These are phyloP conservation scores for Myriosclerotinia scirpicola DNA, from an alignment of 2,329 filamentous ascomycete genomes.

Conservation along the genomic window DNA sequence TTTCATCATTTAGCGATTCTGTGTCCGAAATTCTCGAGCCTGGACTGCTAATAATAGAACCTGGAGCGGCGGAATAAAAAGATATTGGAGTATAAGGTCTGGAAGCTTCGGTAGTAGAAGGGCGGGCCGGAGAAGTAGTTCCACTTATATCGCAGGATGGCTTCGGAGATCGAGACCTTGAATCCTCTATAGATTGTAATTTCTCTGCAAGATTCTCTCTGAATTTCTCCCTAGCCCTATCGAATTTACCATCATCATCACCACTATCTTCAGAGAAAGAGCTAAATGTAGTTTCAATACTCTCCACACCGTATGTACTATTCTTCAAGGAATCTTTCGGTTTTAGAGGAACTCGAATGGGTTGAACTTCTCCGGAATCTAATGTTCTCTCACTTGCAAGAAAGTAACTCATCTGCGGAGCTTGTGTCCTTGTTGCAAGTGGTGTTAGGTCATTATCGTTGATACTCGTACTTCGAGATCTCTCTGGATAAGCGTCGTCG, in stretches of 20 bases:
- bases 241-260: slow-evolving; percentile 34
- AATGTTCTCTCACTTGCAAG: slow-evolving; percentile 52
- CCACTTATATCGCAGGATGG: slow-evolving; percentile 41
- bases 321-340: slow-evolving; percentile 43
- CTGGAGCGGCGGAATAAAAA: slow-evolving; percentile 45
- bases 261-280: slow-evolving; percentile 37
- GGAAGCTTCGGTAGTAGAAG: slow-evolving; percentile 43
- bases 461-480: slow-evolving; percentile 43
- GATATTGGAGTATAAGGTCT: slow-evolving; percentile 49
- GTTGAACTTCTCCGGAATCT: slow-evolving; percentile 44
- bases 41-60: slow-evolving; percentile 49
- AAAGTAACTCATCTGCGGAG: slow-evolving; percentile 53
- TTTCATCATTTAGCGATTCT: slow-evolving; percentile 50
- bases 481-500: slow-evolving; percentile 46
- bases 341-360: slow-evolving; percentile 37
- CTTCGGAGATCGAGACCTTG: slow-evolving; percentile 37
- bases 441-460: slow-evolving; percentile 44
- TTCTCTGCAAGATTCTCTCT: slow-evolving; percentile 34
- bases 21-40: slow-evolving; percentile 54
- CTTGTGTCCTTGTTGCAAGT: slow-evolving; percentile 40
- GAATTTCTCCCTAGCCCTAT: slow-evolving; percentile 36
- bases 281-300: slow-evolving; percentile 40
- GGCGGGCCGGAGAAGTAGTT: slow-evolving; percentile 38
- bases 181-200: slow-evolving; percentile 33
- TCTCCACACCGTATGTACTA: slow-evolving; percentile 40